Evolutionary conservation across 768 basidiomycete species (phyloP).

Genomic region (Trametes meyenii): DNA sequence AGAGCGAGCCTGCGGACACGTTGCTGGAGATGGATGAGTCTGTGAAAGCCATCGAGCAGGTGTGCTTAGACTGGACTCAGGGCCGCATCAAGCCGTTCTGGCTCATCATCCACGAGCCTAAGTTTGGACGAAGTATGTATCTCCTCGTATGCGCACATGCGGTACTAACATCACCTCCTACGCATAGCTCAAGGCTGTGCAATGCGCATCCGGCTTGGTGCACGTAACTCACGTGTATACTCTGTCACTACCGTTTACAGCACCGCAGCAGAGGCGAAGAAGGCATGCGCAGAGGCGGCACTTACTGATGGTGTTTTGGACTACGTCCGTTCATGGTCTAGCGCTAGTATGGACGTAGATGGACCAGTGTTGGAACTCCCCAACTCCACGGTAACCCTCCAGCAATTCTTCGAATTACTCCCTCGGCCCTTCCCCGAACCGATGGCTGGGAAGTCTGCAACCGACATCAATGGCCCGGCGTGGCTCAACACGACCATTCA

Average conservation of each 20-base stretch:
- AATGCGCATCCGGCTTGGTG: slow-evolving; percentile 54
- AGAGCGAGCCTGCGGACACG: background rate
- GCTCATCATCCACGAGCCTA: slow-evolving; percentile 52
- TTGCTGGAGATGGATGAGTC: slow-evolving; percentile 10
- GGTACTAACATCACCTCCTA: slow-evolving; percentile 21
- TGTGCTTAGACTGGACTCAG: slow-evolving; percentile 57
- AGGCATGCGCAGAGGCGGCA: slow-evolving; percentile 57
- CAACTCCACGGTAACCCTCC: slow-evolving; percentile 44
- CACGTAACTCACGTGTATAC: slow-evolving; percentile 52
- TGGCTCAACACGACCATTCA: slow-evolving; percentile 58
- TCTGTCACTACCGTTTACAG: slow-evolving; percentile 50
- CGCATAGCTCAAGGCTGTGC: slow-evolving; percentile 51
- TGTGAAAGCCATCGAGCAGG: slow-evolving; percentile 51
- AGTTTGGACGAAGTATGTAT: slow-evolving; percentile 44
- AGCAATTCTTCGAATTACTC: slow-evolving; percentile 64
- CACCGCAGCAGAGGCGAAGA: slow-evolving; percentile 48
- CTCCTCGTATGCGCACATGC: background rate
- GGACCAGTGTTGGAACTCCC: slow-evolving; percentile 6
- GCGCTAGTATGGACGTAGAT: slow-evolving; percentile 33
- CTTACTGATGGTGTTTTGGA: slow-evolving; percentile 56
- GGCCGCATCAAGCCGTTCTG: slow-evolving; percentile 55
- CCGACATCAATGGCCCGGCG: slow-evolving; percentile 55
- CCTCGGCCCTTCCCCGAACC: slow-evolving; percentile 65
- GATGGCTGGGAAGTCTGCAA: slow-evolving; percentile 47
- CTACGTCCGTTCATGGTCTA: slow-evolving; percentile 55